Base-by-base conservation (phyloP, 1,139 yeast genomes). In the Hansenula lynferdii region DNA sequence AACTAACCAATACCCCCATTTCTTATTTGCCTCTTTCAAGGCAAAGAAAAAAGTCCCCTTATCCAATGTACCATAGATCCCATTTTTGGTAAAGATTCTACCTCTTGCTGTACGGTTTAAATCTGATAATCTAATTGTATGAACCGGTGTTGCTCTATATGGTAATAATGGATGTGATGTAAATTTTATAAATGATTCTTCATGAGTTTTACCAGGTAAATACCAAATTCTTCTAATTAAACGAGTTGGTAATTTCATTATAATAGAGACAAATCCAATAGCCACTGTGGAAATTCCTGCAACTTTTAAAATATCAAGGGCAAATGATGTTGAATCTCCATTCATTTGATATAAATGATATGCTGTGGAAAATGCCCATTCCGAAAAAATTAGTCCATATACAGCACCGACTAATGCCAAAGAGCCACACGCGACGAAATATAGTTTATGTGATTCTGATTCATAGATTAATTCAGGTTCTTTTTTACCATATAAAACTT, bases 61-160 rank as follows among this genome's bases (percentile, higher is more conserved):
- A 58, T 85, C 90, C 26, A 85, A 74, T 2, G 95, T 85, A 1
- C 95, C 95, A 57, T 86, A 86, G 54, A 84, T 82, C 3, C 96
- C 96, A 45, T 80, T 80, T 15, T 90, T 92, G 1, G 95, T 84
- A 80, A 89, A 86, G 2, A 85, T 79, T 49, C 84, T 74, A 10
- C 87, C 70, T 43, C 75, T 71, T 44, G 73, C 75, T 39, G 80
- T 78, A 43, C 90, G 70, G 16, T 65, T 62, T 37, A 85, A 51
- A 36, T 69, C 62, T 28, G 67, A 69, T 36, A 85, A 57, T 2
- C 92, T 90, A 24, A 84, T 65, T 0, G 87, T 80, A 43, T 75
- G 70, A 9, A 83, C 80, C 0, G 95, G 95, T 0, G 92, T 81
- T 1, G 94, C 80, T 39, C 77, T 64, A 5, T 87, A 85, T 0